Evolutionary conservation across 2,329 filamentous ascomycete species (phyloP).

Genomic region (Aspergillus neotritici): DNA sequence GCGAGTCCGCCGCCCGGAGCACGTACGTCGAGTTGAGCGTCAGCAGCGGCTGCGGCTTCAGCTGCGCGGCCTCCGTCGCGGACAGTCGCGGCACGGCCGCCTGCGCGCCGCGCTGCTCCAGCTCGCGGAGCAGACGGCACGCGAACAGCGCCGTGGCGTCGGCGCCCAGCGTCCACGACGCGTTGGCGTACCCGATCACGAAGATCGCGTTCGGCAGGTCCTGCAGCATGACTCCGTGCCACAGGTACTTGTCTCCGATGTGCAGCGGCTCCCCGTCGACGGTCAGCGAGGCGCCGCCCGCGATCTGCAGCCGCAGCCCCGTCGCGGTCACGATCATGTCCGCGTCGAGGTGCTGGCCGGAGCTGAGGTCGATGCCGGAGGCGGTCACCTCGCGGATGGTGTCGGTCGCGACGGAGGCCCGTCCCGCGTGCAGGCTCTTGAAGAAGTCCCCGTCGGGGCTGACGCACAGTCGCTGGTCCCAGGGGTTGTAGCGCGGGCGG

Average conservation of each 20-base stretch:
- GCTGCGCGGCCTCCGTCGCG: slow-evolving; percentile 5
- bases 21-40: slow-evolving; percentile 41
- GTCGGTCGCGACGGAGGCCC: slow-evolving; percentile 51
- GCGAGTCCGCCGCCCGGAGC: slow-evolving; percentile 23
- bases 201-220: slow-evolving; percentile 40
- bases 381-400: slow-evolving; percentile 48
- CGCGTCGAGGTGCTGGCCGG: slow-evolving; percentile 36
- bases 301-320: slow-evolving; percentile 38
- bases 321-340: slow-evolving; percentile 44
- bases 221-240: slow-evolving; percentile 42
- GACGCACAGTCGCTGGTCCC: slow-evolving; percentile 71
- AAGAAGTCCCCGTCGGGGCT: slow-evolving; percentile 59
- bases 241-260: slow-evolving; percentile 34
- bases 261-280: slow-evolving; percentile 36
- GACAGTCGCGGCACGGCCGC: slow-evolving; percentile 27
- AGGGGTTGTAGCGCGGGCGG: slow-evolving; percentile 59
- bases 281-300: slow-evolving; percentile 30
- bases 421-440: slow-evolving; percentile 45
- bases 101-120: slow-evolving; percentile 23
- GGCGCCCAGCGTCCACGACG: slow-evolving; percentile 42
- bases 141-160: slow-evolving; percentile 40
- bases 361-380: slow-evolving; percentile 45
- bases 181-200: slow-evolving; percentile 41
- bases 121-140: slow-evolving; percentile 30
- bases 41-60: slow-evolving; percentile 29